Evolutionary conservation across 1,284 basidiomycete species (phyloP), one percentile per base, ranked within the genome.

Genomic region (Boletellus deceptivus): DNA sequence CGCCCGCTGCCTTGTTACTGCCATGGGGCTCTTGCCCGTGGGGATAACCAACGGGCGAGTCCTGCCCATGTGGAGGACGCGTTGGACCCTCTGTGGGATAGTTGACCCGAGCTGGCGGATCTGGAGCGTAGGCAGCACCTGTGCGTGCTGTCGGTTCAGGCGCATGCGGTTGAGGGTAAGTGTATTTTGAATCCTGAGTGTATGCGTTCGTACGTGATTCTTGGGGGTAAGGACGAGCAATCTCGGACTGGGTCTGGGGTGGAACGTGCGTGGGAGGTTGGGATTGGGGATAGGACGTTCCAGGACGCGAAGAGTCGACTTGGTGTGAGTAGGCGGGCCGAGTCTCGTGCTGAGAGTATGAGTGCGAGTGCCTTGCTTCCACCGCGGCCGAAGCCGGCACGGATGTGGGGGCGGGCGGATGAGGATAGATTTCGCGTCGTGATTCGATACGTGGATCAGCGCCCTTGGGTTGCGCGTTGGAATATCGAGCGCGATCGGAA

Each of bases 341-440:
- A 7, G 59, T 3, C 18, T 64, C 65, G 29, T 64, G 62, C 25
- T 61, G 60, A 44, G 60, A 36, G 44, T 55, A 65, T 0, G 64
- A 41, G 18, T 66, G 62, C 17, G 59, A 14, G 27, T 68, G 59
- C 9, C 59, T 59, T 13, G 60, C 22, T 3, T 67, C 58, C 20
- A 59, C 47, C 2, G 58, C 22, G 35, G 64, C 17, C 31, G 62
- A 27, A 1, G 52, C 9, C 47, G 62, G 44, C 2, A 52, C 57
- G 17, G 63, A 46, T 6, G 60, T 4, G 16, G 55, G 37, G 10
- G 53, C 40, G 46, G 57, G n/a, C 6, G 52, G 52, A 6, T 62
- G 58, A 36, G 62, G 4, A 33, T 66, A 68, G 39, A 66, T 50
- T n/a, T 62, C 60, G 11, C 62, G 61, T 34, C 62, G 62, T 27